Evolutionary conservation across 2,329 filamentous ascomycete genomes (phyloP).

Genomic region (Ceratocystis lukuohia): DNA sequence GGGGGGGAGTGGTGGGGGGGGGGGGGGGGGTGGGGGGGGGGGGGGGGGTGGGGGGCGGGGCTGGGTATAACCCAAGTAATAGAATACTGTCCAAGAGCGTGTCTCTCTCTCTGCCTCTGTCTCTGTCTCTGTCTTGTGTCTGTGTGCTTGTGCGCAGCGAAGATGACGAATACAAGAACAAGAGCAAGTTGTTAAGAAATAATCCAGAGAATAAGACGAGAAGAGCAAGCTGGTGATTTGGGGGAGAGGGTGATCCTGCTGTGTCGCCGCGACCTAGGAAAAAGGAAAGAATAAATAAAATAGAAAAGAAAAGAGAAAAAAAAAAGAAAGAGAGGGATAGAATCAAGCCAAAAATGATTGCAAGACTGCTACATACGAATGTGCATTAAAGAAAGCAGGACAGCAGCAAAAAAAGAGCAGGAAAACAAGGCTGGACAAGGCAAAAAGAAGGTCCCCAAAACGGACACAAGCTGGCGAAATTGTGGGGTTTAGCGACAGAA

Average conservation of each 20-base stretch:
- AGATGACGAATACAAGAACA: too few species aligned
- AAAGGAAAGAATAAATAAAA: neutral
- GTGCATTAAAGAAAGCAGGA: too few species aligned
- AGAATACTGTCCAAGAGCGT: neutral
- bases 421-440: neutral
- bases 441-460: too few species aligned
- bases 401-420: neutral
- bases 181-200: neutral
- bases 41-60: too few species aligned
- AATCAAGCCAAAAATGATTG: neutral
- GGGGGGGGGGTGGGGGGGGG: neutral
- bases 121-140: too few species aligned
- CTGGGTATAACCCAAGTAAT: neutral
- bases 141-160: too few species aligned
- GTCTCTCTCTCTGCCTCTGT: too few species aligned
- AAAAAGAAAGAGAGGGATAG: neutral
- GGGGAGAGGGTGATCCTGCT: neutral
- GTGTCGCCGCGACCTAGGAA: neutral
- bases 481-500: neutral
- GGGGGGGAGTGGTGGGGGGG: too few species aligned
- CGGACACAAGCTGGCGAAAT: neutral
- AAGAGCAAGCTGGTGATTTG: too few species aligned
- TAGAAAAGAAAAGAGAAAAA: neutral
- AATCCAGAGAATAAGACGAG: neutral
- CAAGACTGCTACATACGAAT: neutral